phyloP scores from a whole-genome alignment of 495 filamentous ascomycete species.

The Penicillium egyptiacum region DNA sequence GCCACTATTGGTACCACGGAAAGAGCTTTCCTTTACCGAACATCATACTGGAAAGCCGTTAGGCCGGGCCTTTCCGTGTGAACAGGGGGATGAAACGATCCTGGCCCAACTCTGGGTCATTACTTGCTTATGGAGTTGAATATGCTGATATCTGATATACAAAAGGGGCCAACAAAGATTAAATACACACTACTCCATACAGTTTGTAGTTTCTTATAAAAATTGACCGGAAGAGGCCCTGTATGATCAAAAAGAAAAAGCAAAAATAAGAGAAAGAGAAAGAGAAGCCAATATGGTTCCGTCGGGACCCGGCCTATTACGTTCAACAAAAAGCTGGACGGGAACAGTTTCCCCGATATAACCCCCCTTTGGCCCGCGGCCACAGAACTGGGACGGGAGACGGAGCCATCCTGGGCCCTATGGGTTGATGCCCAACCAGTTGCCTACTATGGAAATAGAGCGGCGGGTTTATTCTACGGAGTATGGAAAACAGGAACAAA shows the following conservation, averaged over 20 bases:
- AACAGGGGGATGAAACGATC: constrained; percentile 10
- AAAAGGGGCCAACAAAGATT: background rate
- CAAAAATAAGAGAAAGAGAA: background rate
- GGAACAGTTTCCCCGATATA: background rate
- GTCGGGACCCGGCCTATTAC: background rate
- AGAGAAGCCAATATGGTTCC: background rate
- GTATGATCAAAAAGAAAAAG: background rate
- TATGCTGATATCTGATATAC: background rate
- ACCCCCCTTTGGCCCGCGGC: constrained; percentile 7
- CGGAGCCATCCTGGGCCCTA: background rate
- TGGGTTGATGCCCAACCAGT: constrained; percentile 7
- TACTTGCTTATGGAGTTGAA: background rate
- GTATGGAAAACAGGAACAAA: background rate
- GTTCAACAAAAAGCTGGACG: background rate
- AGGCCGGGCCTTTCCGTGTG: constrained; percentile 7
- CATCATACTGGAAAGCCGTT: background rate
- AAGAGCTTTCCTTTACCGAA: background rate
- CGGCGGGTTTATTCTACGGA: background rate
- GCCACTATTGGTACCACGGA: constrained; percentile 10
- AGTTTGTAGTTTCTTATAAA: background rate
- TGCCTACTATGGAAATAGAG: constrained; percentile 1
- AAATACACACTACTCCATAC: background rate
- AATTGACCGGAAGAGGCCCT: background rate
- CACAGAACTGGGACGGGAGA: constrained; percentile 13
- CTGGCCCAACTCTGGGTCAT: background rate